Evolutionary conservation across 2,329 filamentous ascomycete genomes (phyloP).

Genomic region (Fusarium sarcochroum): DNA sequence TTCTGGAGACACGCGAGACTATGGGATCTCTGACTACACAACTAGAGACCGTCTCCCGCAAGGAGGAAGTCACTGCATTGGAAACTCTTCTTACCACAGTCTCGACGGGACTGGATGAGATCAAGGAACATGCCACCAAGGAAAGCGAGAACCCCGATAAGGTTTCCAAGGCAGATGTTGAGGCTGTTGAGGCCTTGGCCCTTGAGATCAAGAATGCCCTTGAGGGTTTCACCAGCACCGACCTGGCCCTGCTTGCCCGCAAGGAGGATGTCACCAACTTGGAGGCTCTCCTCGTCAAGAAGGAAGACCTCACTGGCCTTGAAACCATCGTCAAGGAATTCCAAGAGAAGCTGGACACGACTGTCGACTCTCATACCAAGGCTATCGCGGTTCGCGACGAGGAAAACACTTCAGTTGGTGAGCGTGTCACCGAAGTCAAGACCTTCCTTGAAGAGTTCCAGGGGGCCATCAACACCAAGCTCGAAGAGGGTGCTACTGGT

Average conservation of each 20-base stretch:
- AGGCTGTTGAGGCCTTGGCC: slow-evolving; percentile 83
- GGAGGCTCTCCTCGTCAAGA: slow-evolving; percentile 78
- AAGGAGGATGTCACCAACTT: slow-evolving; percentile 79
- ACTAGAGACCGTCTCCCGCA: slow-evolving; percentile 78
- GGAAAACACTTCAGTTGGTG: slow-evolving; percentile 83
- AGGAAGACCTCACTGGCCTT: slow-evolving; percentile 76
- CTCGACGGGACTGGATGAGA: slow-evolving; percentile 81
- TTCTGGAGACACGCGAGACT: slow-evolving; percentile 82
- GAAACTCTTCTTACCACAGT: slow-evolving; percentile 86
- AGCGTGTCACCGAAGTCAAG: slow-evolving; percentile 85
- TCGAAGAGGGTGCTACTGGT: slow-evolving; percentile 80
- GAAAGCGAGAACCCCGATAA: slow-evolving; percentile 71
- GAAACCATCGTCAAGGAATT: slow-evolving; percentile 78
- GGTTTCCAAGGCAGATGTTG: slow-evolving; percentile 85
- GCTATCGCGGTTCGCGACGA: slow-evolving; percentile 87
- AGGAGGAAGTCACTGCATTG: slow-evolving; percentile 82
- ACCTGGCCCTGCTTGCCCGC: slow-evolving; percentile 78
- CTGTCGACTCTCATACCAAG: slow-evolving; percentile 81
- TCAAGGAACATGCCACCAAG: slow-evolving; percentile 70
- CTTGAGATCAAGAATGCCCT: slow-evolving; percentile 87
- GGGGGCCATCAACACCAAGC: slow-evolving; percentile 79
- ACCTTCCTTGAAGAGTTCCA: slow-evolving; percentile 83
- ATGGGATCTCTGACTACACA: slow-evolving; percentile 76
- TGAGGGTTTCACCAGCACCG: slow-evolving; percentile 77
- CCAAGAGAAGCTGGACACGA: slow-evolving; percentile 75